Percentiles rank a stretch among this genome's conserved stretches.
phyloP scores from a whole-genome alignment of 129 eudicot species.

The Tagetes patula region DNA sequence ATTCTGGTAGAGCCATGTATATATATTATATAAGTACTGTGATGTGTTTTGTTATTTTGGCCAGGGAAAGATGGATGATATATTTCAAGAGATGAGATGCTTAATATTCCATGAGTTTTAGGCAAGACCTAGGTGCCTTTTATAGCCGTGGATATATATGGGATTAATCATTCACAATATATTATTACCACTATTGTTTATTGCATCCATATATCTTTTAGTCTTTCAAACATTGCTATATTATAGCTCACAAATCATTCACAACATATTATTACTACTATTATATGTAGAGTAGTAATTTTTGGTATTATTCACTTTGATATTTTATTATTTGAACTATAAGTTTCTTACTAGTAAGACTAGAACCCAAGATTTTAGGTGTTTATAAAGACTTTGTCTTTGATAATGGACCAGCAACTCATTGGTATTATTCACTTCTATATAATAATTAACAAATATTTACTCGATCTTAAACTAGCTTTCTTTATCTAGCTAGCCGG shows the following conservation, averaged over 20 bases:
- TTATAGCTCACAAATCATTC: background rate
- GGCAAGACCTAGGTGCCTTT: conserved; percentile 34
- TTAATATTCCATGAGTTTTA: conserved; percentile 32
- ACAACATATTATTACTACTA: no score
- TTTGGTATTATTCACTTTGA: no score
- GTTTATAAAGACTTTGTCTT: no score
- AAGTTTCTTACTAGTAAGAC: no score
- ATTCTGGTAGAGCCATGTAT: conserved; percentile 50
- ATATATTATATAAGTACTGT: conserved; percentile 8
- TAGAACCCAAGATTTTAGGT: no score
- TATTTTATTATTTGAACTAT: no score
- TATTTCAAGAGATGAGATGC: conserved; percentile 22
- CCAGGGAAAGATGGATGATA: conserved; percentile 22
- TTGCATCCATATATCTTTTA: background rate
- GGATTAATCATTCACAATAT: conserved; percentile 5
- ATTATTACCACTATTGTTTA: background rate
- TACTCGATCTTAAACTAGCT: no score
- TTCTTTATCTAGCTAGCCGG: no score
- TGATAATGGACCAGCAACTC: no score
- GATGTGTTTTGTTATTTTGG: conserved; percentile 26
- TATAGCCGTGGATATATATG: conserved; percentile 26
- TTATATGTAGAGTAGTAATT: no score
- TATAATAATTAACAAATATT: no score
- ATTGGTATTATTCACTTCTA: no score
- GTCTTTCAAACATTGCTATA: background rate